Evolutionary conservation across 1,139 yeast genomes (phyloP).

Genomic region (Candida freyschussii): DNA sequence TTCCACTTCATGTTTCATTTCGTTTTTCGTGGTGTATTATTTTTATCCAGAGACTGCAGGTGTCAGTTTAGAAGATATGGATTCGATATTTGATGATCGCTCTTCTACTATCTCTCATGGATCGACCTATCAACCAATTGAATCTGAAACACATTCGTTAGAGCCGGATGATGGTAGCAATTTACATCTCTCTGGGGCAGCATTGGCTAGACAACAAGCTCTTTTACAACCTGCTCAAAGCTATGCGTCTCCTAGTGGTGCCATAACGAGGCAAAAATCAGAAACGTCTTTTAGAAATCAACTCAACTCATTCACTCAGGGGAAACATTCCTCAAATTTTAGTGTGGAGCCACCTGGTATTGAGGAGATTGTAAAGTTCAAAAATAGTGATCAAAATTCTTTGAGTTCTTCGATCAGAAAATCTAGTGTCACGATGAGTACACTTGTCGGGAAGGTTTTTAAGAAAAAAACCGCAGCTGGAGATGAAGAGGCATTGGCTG

Average conservation of each 20-base stretch:
- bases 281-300: slow-evolving; percentile 22
- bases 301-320: slow-evolving; percentile 16
- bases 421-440: slow-evolving; percentile 36
- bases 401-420: slow-evolving; percentile 35
- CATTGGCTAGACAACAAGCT: slow-evolving; percentile 28
- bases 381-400: slow-evolving; percentile 28
- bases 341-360: slow-evolving; percentile 39
- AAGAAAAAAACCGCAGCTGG: slow-evolving; percentile 18
- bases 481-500: slow-evolving; percentile 14
- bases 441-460: slow-evolving; percentile 27
- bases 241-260: slow-evolving; percentile 5
- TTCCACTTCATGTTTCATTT: slow-evolving; percentile 67
- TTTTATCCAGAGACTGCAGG: slow-evolving; percentile 91
- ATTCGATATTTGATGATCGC: slow-evolving; percentile 67
- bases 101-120: slow-evolving; percentile 34
- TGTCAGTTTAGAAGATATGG: slow-evolving; percentile 84
- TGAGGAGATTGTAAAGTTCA: slow-evolving; percentile 32
- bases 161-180: slow-evolving; percentile 9
- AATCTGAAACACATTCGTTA: slow-evolving; percentile 21
- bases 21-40: slow-evolving; percentile 62
- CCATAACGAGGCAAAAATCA: slow-evolving; percentile 18
- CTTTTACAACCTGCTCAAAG: slow-evolving; percentile 10
- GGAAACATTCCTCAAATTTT: slow-evolving; percentile 17
- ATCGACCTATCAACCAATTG: slow-evolving; percentile 22
- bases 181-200: slow-evolving; percentile 27